A percentile compares a stretch with the other conserved stretches of the same genome.
These are phyloP conservation scores for Candida silvicultrix DNA, from an alignment of 805 yeast species.

Conservation along the genomic window DNA sequence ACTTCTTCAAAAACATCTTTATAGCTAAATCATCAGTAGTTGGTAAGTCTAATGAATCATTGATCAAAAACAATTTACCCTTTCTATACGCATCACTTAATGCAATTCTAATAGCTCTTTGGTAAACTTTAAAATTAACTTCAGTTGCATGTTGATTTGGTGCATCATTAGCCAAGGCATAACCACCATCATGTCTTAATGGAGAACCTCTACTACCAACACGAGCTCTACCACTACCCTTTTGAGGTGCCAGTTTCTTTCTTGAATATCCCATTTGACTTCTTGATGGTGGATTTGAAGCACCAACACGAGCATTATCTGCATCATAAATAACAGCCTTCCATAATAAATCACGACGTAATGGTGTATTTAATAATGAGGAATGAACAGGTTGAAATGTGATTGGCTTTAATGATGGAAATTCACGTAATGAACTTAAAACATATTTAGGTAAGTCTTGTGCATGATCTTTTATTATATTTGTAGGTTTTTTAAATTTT, in stretches of 20 bases:
- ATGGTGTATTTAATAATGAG: conserved; percentile 60
- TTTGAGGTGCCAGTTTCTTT: conserved; percentile 78
- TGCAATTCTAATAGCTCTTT: conserved; percentile 74
- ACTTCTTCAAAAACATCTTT: conserved; percentile 40
- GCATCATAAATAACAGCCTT: conserved; percentile 90
- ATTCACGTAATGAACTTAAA: conserved; percentile 68
- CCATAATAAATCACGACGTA: conserved; percentile 92
- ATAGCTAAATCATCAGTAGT: conserved; percentile 39
- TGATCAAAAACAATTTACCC: conserved; percentile 69
- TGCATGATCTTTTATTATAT: conserved; percentile 16
- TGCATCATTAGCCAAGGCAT: conserved; percentile 84
- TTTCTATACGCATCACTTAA: conserved; percentile 72
- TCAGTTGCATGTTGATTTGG: conserved; percentile 84
- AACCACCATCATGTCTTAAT: conserved; percentile 80
- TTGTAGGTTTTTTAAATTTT: conserved; percentile 1
- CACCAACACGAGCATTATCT: conserved; percentile 82
- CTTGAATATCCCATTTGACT: conserved; percentile 82
- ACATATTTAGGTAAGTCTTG: conserved; percentile 61
- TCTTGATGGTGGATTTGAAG: conserved; percentile 82
- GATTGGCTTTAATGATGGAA: conserved; percentile 89
- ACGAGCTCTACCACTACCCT: conserved; percentile 94
- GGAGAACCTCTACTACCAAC: conserved; percentile 96
- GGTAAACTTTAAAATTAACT: conserved; percentile 67
- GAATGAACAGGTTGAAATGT: conserved; percentile 71
- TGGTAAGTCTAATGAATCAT: conserved; percentile 30